A percentile compares a stretch with the other conserved stretches of the same genome.
phyloP scores from a whole-genome alignment of 202 grass and related monocot genomes.

The Eragrostis tef region DNA sequence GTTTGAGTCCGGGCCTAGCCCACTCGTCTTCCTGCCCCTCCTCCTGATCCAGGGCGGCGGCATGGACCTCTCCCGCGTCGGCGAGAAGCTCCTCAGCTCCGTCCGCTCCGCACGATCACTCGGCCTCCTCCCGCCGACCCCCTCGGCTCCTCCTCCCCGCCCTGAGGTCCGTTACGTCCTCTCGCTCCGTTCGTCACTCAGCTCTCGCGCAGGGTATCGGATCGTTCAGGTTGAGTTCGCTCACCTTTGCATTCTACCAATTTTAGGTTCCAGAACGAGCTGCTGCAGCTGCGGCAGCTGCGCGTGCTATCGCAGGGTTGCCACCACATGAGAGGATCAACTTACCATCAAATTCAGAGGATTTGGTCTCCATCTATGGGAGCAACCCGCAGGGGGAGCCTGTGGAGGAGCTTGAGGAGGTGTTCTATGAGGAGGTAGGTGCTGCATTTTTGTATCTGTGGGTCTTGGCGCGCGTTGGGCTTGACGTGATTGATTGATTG shows the following conservation, averaged over 20 bases:
- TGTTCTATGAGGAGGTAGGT: constrained; percentile 91
- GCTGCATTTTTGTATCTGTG: constrained; percentile 16
- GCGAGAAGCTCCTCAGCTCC: constrained; percentile 96
- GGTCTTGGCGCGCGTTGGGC: neutral
- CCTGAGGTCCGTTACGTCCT: constrained; percentile 61
- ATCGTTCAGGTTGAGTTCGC: constrained; percentile 27
- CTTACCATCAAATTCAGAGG: constrained; percentile 74
- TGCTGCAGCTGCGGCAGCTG: constrained; percentile 75
- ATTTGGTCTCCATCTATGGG: constrained; percentile 76
- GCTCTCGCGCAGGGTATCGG: neutral
- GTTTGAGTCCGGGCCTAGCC: constrained; percentile 71
- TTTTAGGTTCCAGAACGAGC: constrained; percentile 90
- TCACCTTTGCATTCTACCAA: constrained; percentile 29
- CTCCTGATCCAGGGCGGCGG: constrained; percentile 95
- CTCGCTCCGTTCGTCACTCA: neutral
- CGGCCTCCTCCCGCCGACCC: constrained; percentile 63
- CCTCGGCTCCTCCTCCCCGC: constrained; percentile 51
- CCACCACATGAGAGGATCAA: constrained; percentile 78
- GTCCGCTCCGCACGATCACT: constrained; percentile 93
- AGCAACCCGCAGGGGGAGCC: constrained; percentile 64
- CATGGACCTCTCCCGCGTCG: constrained; percentile 98
- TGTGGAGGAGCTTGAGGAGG: constrained; percentile 82
- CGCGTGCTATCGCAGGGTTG: constrained; percentile 74
- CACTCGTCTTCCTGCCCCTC: constrained; percentile 93
- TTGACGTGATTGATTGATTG: constrained; percentile 22